phyloP scores from a whole-genome alignment of 179 eudicot species.

The Silene noctiflora region DNA sequence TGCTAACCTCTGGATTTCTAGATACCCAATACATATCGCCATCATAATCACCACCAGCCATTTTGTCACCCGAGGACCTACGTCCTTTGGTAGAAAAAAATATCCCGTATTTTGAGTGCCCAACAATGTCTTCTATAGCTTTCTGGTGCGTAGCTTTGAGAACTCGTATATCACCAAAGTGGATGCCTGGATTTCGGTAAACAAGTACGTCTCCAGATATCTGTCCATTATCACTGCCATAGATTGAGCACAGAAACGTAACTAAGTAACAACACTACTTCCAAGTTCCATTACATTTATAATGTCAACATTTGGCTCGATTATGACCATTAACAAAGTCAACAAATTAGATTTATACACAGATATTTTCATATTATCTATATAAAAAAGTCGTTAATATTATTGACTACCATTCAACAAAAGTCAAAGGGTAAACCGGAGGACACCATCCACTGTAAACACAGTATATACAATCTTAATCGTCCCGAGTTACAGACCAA shows the following conservation, averaged over 20 bases:
- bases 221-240: conserved; percentile 64
- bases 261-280: not conserved
- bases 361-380: too few species aligned
- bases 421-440: too few species aligned
- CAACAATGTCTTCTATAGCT: conserved; percentile 52
- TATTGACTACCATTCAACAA: too few species aligned
- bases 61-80: conserved; percentile 59
- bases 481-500: too few species aligned
- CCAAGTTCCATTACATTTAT: too few species aligned
- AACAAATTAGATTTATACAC: too few species aligned
- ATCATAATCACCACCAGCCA: conserved; percentile 91
- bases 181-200: conserved; percentile 76
- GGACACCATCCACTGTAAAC: too few species aligned
- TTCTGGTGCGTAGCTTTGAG: conserved; percentile 54
- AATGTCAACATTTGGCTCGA: too few species aligned
- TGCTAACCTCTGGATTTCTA: conserved; percentile 52
- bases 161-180: conserved; percentile 73
- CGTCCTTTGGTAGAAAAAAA: conserved; percentile 68
- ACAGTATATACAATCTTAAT: too few species aligned
- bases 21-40: conserved; percentile 90
- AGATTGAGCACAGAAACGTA: not conserved
- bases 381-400: too few species aligned
- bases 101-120: conserved; percentile 70
- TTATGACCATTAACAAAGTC: too few species aligned
- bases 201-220: conserved; percentile 64